Evolutionary conservation across 805 yeast genomes (phyloP).

Genomic region (Yamadazyma nakazawae): DNA sequence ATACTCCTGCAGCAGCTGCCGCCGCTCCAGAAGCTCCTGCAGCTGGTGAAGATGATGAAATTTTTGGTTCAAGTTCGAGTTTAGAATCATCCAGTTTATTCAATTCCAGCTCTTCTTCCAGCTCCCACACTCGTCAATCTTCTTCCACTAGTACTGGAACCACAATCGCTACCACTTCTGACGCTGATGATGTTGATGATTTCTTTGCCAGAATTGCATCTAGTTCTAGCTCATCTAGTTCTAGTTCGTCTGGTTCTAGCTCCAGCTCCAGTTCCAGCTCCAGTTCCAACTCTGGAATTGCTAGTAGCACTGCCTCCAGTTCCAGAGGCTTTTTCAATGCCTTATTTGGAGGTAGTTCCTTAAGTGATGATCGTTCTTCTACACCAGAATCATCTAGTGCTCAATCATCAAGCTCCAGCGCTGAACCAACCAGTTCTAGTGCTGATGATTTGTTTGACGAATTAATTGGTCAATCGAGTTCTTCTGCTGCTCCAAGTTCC

Average conservation of each 20-base stretch:
- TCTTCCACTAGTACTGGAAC: slow-evolving; percentile 13
- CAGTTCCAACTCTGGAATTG: neutral
- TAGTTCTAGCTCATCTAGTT: slow-evolving; percentile 3
- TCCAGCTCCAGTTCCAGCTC: slow-evolving; percentile 6
- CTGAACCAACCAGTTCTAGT: neutral
- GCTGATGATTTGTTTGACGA: slow-evolving; percentile 1
- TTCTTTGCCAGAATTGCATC: slow-evolving; percentile 9
- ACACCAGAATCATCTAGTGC: neutral
- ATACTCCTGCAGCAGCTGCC: neutral
- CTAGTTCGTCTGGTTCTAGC: slow-evolving; percentile 16
- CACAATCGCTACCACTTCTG: slow-evolving; percentile 8
- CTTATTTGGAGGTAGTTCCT: slow-evolving; percentile 5
- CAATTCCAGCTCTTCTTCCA: slow-evolving; percentile 12
- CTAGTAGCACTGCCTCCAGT: neutral
- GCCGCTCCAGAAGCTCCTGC: too few relatives aligned
- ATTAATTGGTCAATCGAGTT: neutral
- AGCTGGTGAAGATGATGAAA: slow-evolving; percentile 9
- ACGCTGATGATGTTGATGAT: slow-evolving; percentile 6
- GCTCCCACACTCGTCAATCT: slow-evolving; percentile 12
- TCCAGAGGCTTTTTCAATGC: slow-evolving; percentile 2
- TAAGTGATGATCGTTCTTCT: slow-evolving; percentile 1
- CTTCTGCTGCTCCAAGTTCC: slow-evolving; percentile 4
- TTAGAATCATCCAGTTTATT: slow-evolving; percentile 10
- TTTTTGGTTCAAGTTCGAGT: slow-evolving; percentile 8
- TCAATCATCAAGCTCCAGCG: neutral